A percentile compares a stretch with the other conserved stretches of the same genome.
Conservation (phyloP, 179 eudicot species). For the Drosera spatulata region DNA sequence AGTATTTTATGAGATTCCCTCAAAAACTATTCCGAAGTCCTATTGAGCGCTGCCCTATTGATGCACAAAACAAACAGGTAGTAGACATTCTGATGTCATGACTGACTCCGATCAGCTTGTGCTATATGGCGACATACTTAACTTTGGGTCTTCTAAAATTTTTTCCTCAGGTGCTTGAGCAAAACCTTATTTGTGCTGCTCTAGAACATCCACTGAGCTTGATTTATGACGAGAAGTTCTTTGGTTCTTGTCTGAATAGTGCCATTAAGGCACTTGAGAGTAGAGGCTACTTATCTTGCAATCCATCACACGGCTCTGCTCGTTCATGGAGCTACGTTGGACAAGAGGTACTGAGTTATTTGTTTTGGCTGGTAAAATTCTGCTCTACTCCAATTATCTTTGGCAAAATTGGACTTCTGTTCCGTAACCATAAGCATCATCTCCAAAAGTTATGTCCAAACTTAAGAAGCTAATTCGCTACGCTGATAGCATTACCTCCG, state of each 20-base stretch:
- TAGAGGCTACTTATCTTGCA: constrained; percentile 50
- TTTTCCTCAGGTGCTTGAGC: constrained; percentile 62
- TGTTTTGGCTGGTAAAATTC: no score
- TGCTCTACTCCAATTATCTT: no score
- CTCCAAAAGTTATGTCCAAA: no score
- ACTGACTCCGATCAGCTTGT: neutral
- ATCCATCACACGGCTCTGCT: constrained; percentile 38
- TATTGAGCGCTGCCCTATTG: constrained; percentile 88
- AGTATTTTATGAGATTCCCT: constrained; percentile 88
- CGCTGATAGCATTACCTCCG: no score
- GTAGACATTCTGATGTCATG: constrained; percentile 1
- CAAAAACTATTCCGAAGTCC: constrained; percentile 70
- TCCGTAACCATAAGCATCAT: no score
- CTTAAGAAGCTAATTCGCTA: no score
- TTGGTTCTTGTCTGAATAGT: constrained; percentile 61
- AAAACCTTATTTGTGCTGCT: constrained; percentile 86
- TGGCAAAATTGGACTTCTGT: no score
- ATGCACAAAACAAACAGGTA: constrained; percentile 84
- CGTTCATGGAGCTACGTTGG: constrained; percentile 86
- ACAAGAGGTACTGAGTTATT: constrained; percentile 39
- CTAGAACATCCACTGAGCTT: constrained; percentile 74
- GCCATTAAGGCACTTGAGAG: constrained; percentile 41
- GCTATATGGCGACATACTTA: no score
- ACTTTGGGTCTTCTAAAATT: no score
- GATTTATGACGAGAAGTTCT: constrained; percentile 57